phyloP scores from a whole-genome alignment of 345 rosid genomes.

The Camelina neglecta region DNA sequence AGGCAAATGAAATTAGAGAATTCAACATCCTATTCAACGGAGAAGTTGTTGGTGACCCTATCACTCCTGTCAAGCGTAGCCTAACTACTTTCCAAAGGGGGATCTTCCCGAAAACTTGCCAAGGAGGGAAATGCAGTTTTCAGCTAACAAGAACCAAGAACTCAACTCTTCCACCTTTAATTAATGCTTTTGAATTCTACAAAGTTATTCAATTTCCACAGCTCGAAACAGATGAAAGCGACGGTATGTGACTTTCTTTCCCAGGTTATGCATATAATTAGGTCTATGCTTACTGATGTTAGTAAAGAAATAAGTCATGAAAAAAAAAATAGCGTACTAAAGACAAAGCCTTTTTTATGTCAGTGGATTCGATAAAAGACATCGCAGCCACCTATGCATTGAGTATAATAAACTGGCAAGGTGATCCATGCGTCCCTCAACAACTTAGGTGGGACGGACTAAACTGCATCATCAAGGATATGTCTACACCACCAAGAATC shows the following conservation, averaged over 20 bases:
- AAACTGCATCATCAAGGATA: background rate
- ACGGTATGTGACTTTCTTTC: slow-evolving; percentile 21
- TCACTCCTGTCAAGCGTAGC: background rate
- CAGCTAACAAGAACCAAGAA: slow-evolving; percentile 33
- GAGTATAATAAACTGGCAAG: slow-evolving; percentile 27
- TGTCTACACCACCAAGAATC: slow-evolving; percentile 25
- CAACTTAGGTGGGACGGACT: background rate
- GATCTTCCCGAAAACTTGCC: background rate
- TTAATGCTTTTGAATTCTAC: slow-evolving; percentile 33
- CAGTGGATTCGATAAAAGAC: background rate
- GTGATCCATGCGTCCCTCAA: slow-evolving; percentile 38
- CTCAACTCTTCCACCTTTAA: slow-evolving; percentile 44
- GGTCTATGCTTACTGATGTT: no score
- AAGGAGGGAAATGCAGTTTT: slow-evolving; percentile 4
- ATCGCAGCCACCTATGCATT: background rate
- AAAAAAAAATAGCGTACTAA: no score
- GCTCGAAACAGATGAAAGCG: slow-evolving; percentile 26
- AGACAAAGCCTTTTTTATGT: no score
- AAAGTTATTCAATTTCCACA: slow-evolving; percentile 37
- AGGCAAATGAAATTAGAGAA: slow-evolving; percentile 29
- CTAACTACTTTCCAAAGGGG: background rate
- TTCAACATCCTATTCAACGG: slow-evolving; percentile 21
- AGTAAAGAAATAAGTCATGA: no score
- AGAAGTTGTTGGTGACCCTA: background rate
- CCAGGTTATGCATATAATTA: no score